Conservation (phyloP, 225 moss, liverwort and hornwort genomes). For the Pseudoscleropodium purum region DNA sequence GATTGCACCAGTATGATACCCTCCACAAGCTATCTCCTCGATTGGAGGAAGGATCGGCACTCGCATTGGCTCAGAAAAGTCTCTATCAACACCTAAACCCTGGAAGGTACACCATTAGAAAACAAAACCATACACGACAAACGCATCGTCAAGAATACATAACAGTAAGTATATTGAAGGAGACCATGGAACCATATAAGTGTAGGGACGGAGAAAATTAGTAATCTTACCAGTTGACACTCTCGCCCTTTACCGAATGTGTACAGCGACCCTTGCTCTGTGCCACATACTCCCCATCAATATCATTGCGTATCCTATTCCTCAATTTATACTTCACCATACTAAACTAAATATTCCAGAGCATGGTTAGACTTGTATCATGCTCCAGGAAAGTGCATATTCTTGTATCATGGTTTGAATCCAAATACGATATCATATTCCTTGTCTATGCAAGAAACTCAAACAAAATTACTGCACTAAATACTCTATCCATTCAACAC, state of each 20-base stretch:
- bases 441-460: neutral
- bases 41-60: conserved; percentile 54
- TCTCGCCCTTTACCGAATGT: conserved; percentile 89
- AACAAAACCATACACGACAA: neutral
- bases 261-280: conserved; percentile 71
- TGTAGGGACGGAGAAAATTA: neutral
- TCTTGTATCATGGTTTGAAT: neutral
- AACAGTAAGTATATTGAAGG: neutral
- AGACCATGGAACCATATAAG: neutral
- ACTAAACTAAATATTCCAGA: neutral
- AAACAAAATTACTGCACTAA: neutral
- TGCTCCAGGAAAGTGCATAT: neutral
- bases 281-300: conserved; percentile 1
- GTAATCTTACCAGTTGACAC: conserved; percentile 64
- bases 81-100: conserved; percentile 68
- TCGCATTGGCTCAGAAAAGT: conserved; percentile 44
- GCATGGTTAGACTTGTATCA: neutral
- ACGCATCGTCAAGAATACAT: neutral
- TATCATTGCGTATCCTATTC: neutral
- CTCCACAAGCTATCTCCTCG: conserved; percentile 70
- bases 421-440: neutral
- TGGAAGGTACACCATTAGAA: conserved; percentile 20
- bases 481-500: neutral
- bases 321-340: neutral
- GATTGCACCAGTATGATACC: conserved; percentile 82